A percentile compares a stretch with the other conserved stretches of the same genome.
Evolutionary conservation across 2,329 filamentous ascomycete species (phyloP).

Genomic region (Fusarium sp.): DNA sequence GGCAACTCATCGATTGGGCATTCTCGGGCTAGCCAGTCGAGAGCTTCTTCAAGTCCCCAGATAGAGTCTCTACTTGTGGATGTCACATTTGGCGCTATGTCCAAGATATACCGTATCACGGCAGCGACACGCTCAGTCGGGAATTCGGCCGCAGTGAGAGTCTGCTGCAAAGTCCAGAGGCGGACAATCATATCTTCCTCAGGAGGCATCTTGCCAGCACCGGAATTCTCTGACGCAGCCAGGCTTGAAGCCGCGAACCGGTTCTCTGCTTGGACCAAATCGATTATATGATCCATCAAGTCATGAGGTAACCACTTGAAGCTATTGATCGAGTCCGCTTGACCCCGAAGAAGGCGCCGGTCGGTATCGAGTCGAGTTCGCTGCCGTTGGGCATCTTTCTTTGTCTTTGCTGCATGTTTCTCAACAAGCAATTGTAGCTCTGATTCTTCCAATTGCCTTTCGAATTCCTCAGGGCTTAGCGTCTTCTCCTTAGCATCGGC

Average conservation of each 20-base stretch:
- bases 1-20: constrained; percentile 76
- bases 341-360: constrained; percentile 80
- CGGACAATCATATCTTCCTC: constrained; percentile 84
- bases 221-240: constrained; percentile 56
- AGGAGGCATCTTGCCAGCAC: constrained; percentile 64
- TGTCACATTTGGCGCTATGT: constrained; percentile 72
- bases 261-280: constrained; percentile 74
- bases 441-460: constrained; percentile 88
- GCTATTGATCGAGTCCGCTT: constrained; percentile 78
- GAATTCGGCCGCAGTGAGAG: constrained; percentile 76
- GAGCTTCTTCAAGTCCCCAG: constrained; percentile 87
- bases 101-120: constrained; percentile 73
- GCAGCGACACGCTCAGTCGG: constrained; percentile 69
- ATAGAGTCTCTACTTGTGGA: constrained; percentile 70
- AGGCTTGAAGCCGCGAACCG: constrained; percentile 65
- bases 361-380: constrained; percentile 85
- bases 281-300: constrained; percentile 79
- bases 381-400: constrained; percentile 82
- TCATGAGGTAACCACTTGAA: constrained; percentile 85
- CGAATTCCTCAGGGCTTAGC: constrained; percentile 87
- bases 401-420: constrained; percentile 81
- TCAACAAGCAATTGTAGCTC: constrained; percentile 90
- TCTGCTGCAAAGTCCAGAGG: constrained; percentile 85
- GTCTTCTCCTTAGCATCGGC: constrained; percentile 54
- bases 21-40: constrained; percentile 91